A percentile compares a stretch with the other conserved stretches of the same genome.
phyloP scores from a whole-genome alignment of 2,329 filamentous ascomycete genomes.

The Aspergillus sp. region DNA sequence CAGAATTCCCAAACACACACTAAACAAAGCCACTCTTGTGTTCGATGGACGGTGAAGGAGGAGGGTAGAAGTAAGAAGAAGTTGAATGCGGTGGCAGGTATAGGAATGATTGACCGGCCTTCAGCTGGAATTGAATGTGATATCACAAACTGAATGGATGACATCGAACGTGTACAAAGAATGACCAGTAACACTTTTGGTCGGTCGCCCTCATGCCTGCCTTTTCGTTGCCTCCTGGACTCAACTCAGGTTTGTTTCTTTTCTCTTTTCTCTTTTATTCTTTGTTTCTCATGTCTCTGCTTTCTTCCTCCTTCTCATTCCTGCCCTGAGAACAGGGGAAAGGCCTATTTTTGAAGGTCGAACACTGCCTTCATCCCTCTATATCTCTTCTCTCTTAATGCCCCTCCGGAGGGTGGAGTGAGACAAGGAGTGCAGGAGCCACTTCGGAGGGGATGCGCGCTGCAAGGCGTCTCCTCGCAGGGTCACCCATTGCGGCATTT shows the following conservation, averaged over 20 bases:
- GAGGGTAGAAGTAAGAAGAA: not conserved
- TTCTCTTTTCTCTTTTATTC: too few species aligned
- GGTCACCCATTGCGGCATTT: not conserved
- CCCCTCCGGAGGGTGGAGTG: constrained; percentile 3
- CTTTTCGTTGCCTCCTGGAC: constrained; percentile 4
- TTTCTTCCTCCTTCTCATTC: constrained; percentile 2
- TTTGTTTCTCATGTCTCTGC: not conserved
- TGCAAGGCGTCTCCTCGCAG: constrained; percentile 13
- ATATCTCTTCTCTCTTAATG: not conserved
- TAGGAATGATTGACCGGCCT: not conserved
- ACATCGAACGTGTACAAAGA: constrained; percentile 4
- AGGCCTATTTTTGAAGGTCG: constrained; percentile 14
- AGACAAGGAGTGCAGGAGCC: constrained; percentile 15
- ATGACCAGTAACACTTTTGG: not conserved
- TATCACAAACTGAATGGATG: constrained; percentile 2
- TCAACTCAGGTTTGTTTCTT: too few species aligned
- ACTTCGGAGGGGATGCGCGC: constrained; percentile 12
- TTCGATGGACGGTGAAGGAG: too few species aligned
- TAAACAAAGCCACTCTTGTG: not conserved
- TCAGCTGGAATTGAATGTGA: constrained; percentile 1
- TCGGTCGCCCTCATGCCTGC: not conserved
- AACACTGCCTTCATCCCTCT: not conserved
- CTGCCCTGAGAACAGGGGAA: constrained; percentile 18
- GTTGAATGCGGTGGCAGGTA: constrained; percentile 11
- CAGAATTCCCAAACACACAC: constrained; percentile 1